phyloP scores from a whole-genome alignment of 176 grass and related monocot genomes.

The Pontederia crassipes region DNA sequence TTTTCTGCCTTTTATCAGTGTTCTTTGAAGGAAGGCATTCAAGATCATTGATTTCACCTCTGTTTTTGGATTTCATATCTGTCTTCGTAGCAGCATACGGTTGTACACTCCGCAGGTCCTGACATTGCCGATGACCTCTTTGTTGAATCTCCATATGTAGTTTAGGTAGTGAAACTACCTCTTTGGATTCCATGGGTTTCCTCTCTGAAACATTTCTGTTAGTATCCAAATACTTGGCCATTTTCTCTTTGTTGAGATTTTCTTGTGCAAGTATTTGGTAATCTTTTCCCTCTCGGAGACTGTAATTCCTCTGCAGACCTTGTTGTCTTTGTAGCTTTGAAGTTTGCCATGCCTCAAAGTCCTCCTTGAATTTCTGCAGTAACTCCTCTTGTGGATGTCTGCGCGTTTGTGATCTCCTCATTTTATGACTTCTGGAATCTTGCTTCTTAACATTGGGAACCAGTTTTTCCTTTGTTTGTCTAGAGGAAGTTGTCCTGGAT shows the following conservation, averaged over 20 bases:
- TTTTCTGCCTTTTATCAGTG: constrained; percentile 11
- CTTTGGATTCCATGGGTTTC: background rate
- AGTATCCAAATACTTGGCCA: constrained; percentile 35
- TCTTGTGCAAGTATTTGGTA: constrained; percentile 57
- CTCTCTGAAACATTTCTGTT: constrained; percentile 4
- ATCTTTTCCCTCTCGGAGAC: constrained; percentile 12
- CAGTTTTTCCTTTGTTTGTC: constrained; percentile 26
- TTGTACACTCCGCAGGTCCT: background rate
- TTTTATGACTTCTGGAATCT: constrained; percentile 23
- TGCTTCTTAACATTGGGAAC: constrained; percentile 20
- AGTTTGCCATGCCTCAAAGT: constrained; percentile 62
- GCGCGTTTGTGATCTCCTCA: constrained; percentile 8
- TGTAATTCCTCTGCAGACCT: constrained; percentile 7
- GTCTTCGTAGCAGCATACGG: background rate
- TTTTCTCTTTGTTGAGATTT: constrained; percentile 55
- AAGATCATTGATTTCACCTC: constrained; percentile 1
- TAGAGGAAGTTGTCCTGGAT: constrained; percentile 22
- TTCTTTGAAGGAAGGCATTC: constrained; percentile 4
- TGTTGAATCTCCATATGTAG: constrained; percentile 8
- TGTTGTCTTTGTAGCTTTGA: constrained; percentile 20
- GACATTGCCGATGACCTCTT: background rate
- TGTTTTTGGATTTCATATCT: background rate
- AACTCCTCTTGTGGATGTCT: constrained; percentile 65
- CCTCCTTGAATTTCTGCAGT: constrained; percentile 59
- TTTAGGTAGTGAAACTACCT: background rate